Evolutionary conservation across 1,284 basidiomycete genomes (phyloP), one percentile per base, ranked within the genome.

Genomic region (Athelia psychrophila): DNA sequence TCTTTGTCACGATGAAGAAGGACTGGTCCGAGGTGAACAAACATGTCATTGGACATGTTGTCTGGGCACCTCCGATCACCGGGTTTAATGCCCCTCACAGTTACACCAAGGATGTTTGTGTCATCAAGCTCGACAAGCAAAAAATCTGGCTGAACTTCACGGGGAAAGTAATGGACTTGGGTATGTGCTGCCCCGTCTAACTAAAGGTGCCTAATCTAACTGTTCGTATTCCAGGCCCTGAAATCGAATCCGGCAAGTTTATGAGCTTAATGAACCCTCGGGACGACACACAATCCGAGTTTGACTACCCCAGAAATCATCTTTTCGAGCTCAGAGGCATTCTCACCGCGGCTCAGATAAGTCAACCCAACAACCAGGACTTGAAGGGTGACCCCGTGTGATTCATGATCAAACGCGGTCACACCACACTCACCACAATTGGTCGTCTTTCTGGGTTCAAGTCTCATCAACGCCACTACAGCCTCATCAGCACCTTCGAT

Each of bases 81-180:
- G 59, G 55, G 56, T 3, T 6, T 48, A 54, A 22, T 27, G 42
- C 49, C 48, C 59, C 60, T 40, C 51, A 67, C 56, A 22, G 58
- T 38, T 70, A 68, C 51, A 73, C 61, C n/a, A 46, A 53, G 33
- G 70, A 71, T 56, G 44, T 72, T 16, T 68, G 70, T 52, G 68
- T 75, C 44, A 57, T 74, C 57, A 58, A 69, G 64, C 57, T 76
- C 24, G 53, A 75, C 56, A 57, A 70, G 60, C 35, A 58, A 18
- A 72, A 66, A 59, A 69, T 74, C 63, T 42, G 23, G 51, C 54
- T 19, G 44, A 61, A 68, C 57, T 66, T 72, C 52, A 57, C 10
- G 27, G 59, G 64, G 15, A 73, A 72, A 50, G 64, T 60, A 2
- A 4, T 73, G 3, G 57, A 63, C 59, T 52, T 72, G 27, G 67